phyloP scores from a whole-genome alignment of 164 flowering plant species.

The Tetrastigma voinierianum region DNA sequence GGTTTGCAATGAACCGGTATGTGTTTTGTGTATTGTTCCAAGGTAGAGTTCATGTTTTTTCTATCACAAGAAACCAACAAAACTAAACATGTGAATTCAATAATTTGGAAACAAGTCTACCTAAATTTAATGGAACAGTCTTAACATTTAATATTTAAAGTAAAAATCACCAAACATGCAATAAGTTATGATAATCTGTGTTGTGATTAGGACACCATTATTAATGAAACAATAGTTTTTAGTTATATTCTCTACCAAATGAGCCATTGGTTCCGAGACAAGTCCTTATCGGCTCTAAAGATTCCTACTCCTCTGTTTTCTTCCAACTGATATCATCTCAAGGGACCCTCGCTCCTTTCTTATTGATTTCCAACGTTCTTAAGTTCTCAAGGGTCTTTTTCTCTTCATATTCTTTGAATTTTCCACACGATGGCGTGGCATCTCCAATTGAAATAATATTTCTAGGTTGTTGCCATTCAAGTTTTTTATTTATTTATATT shows the following conservation, averaged over 20 bases:
- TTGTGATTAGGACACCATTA: no score
- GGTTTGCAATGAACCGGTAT: neutral
- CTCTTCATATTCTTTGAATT: neutral
- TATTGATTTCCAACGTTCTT: neutral
- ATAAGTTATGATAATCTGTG: no score
- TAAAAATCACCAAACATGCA: no score
- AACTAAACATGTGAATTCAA: no score
- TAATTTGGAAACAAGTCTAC: no score
- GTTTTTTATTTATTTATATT: neutral
- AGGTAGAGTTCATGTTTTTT: neutral
- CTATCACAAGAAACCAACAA: no score
- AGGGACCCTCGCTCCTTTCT: neutral
- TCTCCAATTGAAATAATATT: neutral
- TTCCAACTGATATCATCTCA: neutral
- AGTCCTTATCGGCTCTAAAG: slow-evolving; percentile 4
- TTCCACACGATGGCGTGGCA: neutral
- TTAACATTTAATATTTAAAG: no score
- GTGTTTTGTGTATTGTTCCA: neutral
- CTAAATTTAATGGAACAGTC: no score
- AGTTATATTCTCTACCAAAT: no score
- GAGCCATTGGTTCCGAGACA: neutral
- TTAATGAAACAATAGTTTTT: no score
- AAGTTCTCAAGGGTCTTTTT: slow-evolving; percentile 6
- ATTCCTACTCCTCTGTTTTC: neutral
- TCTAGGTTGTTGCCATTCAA: slow-evolving; percentile 1